phyloP scores from a whole-genome alignment of 1,284 basidiomycete genomes.

The Bjerkandera adusta region DNA sequence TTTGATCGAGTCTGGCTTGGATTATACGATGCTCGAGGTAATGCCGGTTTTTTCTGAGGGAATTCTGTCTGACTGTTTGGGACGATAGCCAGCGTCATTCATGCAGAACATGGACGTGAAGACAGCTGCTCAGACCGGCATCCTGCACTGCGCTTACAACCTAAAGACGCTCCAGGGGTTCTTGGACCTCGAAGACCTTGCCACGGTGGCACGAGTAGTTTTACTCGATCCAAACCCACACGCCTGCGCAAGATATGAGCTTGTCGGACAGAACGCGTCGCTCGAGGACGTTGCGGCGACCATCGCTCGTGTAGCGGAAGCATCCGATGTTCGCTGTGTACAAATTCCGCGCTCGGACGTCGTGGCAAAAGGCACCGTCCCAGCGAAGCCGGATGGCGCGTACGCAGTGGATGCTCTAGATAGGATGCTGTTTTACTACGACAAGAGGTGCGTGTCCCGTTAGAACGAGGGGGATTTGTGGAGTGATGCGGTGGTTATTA shows the following conservation, averaged over 20 bases:
- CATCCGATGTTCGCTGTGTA: conserved; percentile 19
- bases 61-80: neutral
- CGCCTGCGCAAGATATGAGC: conserved; percentile 32
- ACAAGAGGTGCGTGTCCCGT: conserved; percentile 24
- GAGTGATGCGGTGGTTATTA: neutral
- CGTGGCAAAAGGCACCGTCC: conserved; percentile 6
- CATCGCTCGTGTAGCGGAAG: too few relatives aligned
- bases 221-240: conserved; percentile 28
- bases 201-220: conserved; percentile 25
- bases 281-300: conserved; percentile 21
- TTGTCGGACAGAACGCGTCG: conserved; percentile 29
- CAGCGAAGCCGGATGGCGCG: conserved; percentile 15
- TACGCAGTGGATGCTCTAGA: conserved; percentile 24
- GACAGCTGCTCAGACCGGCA: conserved; percentile 14
- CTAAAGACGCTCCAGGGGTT: conserved; percentile 29
- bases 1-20: conserved; percentile 32
- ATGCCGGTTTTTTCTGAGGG: neutral
- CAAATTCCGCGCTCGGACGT: conserved; percentile 17
- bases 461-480: neutral
- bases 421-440: conserved; percentile 32
- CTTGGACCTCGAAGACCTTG: conserved; percentile 31
- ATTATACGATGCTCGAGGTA: conserved; percentile 34
- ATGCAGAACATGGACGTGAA: conserved; percentile 33
- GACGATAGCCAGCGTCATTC: conserved; percentile 28
- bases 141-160: conserved; percentile 22